Base-by-base conservation (phyloP, 2,329 filamentous ascomycete species). In the Waltergamsia citrina region DNA sequence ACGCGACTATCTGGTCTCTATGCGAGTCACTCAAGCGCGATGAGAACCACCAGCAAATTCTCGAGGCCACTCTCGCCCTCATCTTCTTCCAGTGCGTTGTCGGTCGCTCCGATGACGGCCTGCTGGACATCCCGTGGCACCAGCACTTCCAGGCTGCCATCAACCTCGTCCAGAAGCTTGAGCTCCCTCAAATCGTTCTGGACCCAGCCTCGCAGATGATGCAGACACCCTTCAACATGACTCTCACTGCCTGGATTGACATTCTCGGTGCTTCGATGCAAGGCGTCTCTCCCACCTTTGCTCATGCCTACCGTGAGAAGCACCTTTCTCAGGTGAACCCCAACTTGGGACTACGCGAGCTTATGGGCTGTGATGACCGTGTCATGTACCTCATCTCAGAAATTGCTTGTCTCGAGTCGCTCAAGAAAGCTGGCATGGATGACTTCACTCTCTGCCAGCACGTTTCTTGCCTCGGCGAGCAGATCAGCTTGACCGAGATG, bases 301-400 rank as follows among this genome's bases (percentile, higher is more conserved):
- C 92, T 5, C 85, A 95, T 62, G 85, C 83, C n/a, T 98, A 96
- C 62, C 81, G 92, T 32, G 81, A 92, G 56, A 94, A 95, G 69
- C 85, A 94, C 56, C 74, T 94, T 33, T 83, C 85, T 8, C 55
- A 62, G 9, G 57, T 62, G 42, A 73, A 74, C 56, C 60, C 69
- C 16, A 74, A 67, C 36, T 66, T 80, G 11, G 92, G 92, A 9
- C 72, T 98, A 24, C 79, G 82, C 34, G 87, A 94, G 63, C 73
- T 96, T 33, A 96, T 96, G 88, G 92, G 92, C 46, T 96, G 92
- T 57, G 90, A 96, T 43, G 92, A 98, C 60, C 78, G 80, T 16
- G 83, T 96, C 60, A 95, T 98, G 87, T 96, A 94, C 58, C 70
- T 96, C 48, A 94, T 98, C 54, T 94, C 87, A 3, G 92, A 98